Evolutionary conservation across 257 asterid genomes (phyloP).

Genomic region (Capsicum rhomboideum): DNA sequence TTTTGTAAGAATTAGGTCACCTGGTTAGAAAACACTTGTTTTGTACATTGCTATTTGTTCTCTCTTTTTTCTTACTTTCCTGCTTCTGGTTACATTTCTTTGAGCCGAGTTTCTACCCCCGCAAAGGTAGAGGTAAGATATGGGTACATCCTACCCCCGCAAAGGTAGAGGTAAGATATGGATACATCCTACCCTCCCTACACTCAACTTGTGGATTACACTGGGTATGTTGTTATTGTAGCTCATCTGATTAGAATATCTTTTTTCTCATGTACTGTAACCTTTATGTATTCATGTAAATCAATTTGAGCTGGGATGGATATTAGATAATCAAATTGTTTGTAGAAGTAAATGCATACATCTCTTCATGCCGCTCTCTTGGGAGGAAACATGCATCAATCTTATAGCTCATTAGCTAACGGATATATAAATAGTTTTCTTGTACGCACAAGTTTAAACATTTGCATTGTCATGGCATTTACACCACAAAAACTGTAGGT

Average conservation of each 20-base stretch:
- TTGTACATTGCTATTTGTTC: no score
- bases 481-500: conserved; percentile 29
- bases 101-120: no score
- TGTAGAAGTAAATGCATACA: not conserved
- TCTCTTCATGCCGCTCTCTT: not conserved
- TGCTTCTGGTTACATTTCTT: no score
- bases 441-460: not conserved
- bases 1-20: no score
- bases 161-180: no score
- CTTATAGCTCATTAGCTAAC: not conserved
- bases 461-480: conserved; percentile 3
- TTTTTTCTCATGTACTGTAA: not conserved
- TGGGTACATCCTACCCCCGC: no score
- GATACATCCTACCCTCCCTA: no score
- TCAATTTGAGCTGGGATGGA: not conserved
- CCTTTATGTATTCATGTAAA: not conserved
- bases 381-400: not conserved
- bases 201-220: no score
- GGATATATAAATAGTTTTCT: not conserved
- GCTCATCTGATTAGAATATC: not conserved
- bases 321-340: not conserved
- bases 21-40: no score
- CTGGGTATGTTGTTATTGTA: no score
- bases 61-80: no score
- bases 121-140: no score